phyloP scores from a whole-genome alignment of 176 grass and related monocot species.

The Rhynchospora breviuscula region DNA sequence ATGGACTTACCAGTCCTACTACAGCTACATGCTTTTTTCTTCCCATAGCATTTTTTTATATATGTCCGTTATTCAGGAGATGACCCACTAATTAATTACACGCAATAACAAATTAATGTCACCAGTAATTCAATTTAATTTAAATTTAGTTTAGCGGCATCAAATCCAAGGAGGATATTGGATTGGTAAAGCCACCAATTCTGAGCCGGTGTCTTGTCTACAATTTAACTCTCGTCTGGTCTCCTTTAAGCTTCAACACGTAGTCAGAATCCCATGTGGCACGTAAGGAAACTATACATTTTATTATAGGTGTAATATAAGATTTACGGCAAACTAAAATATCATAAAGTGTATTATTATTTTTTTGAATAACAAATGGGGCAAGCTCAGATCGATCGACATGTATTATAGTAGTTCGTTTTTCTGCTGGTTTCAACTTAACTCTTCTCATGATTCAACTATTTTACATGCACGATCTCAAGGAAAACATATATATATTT shows the following conservation, averaged over 20 bases:
- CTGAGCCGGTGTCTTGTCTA: not conserved
- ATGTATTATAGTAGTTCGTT: too few relatives aligned
- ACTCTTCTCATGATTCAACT: too few relatives aligned
- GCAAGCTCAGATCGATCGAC: too few relatives aligned
- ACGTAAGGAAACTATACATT: not conserved
- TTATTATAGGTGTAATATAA: not conserved
- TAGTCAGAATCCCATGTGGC: not conserved
- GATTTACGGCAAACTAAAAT: too few relatives aligned
- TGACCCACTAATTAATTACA: too few relatives aligned
- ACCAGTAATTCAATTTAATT: not conserved
- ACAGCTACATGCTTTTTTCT: not conserved
- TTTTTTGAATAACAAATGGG: too few relatives aligned
- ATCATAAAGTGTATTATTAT: too few relatives aligned
- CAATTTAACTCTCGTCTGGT: not conserved
- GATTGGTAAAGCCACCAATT: not conserved
- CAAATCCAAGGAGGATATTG: constrained; percentile 4
- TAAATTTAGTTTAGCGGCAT: not conserved
- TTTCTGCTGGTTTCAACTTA: too few relatives aligned
- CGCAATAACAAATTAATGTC: not conserved
- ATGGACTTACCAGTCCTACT: not conserved
- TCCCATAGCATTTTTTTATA: not conserved
- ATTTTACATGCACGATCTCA: too few relatives aligned
- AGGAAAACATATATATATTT: too few relatives aligned
- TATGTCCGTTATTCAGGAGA: too few relatives aligned
- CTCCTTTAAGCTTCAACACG: not conserved